Conservation (phyloP, 805 yeast genomes). For the Candida methanosorbosa region DNA sequence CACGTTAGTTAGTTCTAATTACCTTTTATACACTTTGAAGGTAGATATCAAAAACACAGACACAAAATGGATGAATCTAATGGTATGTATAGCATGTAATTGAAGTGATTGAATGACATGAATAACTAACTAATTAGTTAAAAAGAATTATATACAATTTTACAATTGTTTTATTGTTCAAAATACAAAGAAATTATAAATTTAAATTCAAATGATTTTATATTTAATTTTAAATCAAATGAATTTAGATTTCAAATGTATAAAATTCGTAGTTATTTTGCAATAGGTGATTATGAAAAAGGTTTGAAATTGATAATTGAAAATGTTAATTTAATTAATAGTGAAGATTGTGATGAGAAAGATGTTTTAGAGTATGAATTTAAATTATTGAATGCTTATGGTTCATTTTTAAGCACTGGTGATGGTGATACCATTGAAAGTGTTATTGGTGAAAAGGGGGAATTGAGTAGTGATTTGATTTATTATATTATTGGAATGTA, state of each 20-base stretch:
- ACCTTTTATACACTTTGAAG: no score
- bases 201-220: conserved; percentile 13
- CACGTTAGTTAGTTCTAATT: no score
- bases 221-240: conserved; percentile 16
- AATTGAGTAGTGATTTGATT: background rate
- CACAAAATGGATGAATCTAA: conserved; percentile 1
- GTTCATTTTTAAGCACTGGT: conserved; percentile 1
- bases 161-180: conserved; percentile 21
- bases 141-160: conserved; percentile 20
- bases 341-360: conserved; percentile 1
- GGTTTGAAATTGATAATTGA: conserved; percentile 13
- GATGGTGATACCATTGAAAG: background rate
- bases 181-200: conserved; percentile 12
- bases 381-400: conserved; percentile 2
- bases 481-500: conserved; percentile 5
- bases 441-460: background rate
- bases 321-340: no score
- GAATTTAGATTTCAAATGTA: conserved; percentile 15
- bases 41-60: no score
- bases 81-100: conserved; percentile 1
- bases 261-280: conserved; percentile 13
- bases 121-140: background rate
- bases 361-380: conserved; percentile 8
- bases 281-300: conserved; percentile 6
- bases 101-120: no score